A percentile compares a stretch with the other conserved stretches of the same genome.
Conservation (phyloP, 106 monocot genomes). For the Allium cepa region DNA sequence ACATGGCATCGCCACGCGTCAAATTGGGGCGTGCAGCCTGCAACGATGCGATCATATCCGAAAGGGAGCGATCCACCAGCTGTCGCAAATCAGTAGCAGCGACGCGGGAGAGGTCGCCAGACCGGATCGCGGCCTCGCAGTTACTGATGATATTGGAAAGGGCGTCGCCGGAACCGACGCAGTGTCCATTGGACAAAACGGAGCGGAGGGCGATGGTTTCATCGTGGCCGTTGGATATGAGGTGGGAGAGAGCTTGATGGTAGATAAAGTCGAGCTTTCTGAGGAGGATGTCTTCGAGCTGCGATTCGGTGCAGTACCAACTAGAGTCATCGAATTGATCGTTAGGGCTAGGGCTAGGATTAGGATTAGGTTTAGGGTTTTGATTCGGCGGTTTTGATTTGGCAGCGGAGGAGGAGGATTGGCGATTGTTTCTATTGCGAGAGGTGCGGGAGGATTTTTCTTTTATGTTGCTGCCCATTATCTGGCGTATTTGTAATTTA, state of each 20-base stretch:
- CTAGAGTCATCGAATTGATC: slow-evolving; percentile 18
- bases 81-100: slow-evolving; percentile 46
- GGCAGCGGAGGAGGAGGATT: slow-evolving; percentile 6
- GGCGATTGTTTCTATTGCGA: slow-evolving; percentile 6
- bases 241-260: slow-evolving; percentile 54
- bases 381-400: slow-evolving; percentile 6
- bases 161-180: slow-evolving; percentile 68
- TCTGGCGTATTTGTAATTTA: neutral
- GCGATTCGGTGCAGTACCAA: slow-evolving; percentile 81
- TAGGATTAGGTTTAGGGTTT: slow-evolving; percentile 5
- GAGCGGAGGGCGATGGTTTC: slow-evolving; percentile 50
- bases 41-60: slow-evolving; percentile 68
- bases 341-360: slow-evolving; percentile 10
- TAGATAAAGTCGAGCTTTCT: slow-evolving; percentile 68
- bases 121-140: slow-evolving; percentile 15
- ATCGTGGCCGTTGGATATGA: slow-evolving; percentile 51
- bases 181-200: slow-evolving; percentile 68
- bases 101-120: slow-evolving; percentile 1
- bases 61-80: slow-evolving; percentile 71
- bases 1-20: slow-evolving; percentile 73
- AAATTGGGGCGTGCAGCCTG: slow-evolving; percentile 58
- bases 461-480: slow-evolving; percentile 11
- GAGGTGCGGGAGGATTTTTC: slow-evolving; percentile 7
- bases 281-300: slow-evolving; percentile 73
- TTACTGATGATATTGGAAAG: slow-evolving; percentile 73